Base-by-base conservation (phyloP, 805 yeast species). In the Wickerhamomyces alni region DNA sequence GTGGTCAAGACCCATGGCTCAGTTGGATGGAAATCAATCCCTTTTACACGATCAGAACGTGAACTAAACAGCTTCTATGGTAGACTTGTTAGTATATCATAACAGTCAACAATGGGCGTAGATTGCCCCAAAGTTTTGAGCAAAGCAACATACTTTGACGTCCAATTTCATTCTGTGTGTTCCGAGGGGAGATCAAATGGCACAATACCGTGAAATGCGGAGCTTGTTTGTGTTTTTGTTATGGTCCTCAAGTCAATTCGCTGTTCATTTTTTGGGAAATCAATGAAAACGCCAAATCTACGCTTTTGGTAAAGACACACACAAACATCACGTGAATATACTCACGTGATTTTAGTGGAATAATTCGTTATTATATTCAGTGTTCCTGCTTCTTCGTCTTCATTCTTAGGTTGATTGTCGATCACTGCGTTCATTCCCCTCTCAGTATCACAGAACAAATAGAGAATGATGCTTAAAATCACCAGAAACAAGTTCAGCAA, bases 1-100 rank as follows among this genome's bases (percentile, higher is more conserved):
- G 96, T 87, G 39, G 91, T 82, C 55, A 88, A 70, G 38, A 88
- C 80, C 98, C 98, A 91, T 39, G 99, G 98, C 63, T 93, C 99
- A 17, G 89, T 72, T 18, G 99, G 99, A 62, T 93, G 99, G 72
- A 93, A 85, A 65, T 93, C 99, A 58, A 93, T 83, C 36, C 96
- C 97, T 65, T 93, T 93, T 60, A 93, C 97, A 62, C 99, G 82
- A 62, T 89, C 97, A 30, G 97, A 82, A 55, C 96, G 86, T 46
- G 93, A 78, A 51, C 87, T 82, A 65, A 89, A 86, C 54, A 82
- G 82, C 70, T 85, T 87, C 75, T 82, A 58, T 44, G 61, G 21
- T 15, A 11, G 15, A 26, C 16, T 7, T 18, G 44, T 41, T 28
- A 28, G 31, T 18, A 16, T n/a, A 26, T 13, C 28, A 26, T 8